Evolutionary conservation across 1,139 yeast genomes (phyloP), one percentile per base, ranked within the genome.

Genomic region (Candida sanyaensis): DNA sequence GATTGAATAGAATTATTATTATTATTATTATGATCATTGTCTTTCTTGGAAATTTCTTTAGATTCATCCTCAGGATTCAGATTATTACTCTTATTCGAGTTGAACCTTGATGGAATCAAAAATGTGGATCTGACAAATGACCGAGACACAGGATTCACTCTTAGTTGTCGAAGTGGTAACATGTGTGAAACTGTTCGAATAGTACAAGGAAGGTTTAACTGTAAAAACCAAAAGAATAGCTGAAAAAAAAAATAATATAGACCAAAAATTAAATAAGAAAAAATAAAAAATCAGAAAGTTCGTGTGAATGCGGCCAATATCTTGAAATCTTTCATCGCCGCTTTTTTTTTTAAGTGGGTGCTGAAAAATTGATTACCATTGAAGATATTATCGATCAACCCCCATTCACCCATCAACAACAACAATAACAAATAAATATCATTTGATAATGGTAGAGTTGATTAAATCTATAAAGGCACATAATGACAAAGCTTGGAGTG

Each of bases 401-500:
- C 26, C n/a, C n/a, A n/a, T n/a, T n/a, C 13, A 37, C n/a, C 9
- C 30, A 24, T n/a, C n/a, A n/a, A n/a, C 12, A 17, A 11, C 6
- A 21, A n/a, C 17, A 38, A 37, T 6, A 6, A 8, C 7, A 8
- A 42, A 27, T 8, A n/a, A 27, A 27, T 8, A 31, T 21, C 31
- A 29, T 17, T 3, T 17, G 21, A 6, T 9, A 53, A 62, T 66
- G 51, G 56, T 58, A 8, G 47, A 52, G 26, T 61, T 74, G 17
- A 48, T 75, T 30, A 65, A 66, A 40, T 66, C 77, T 12, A 54
- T 87, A 37, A 63, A 69, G 9, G 88, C 90, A 10, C 96, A 89
- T 58, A 65, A 69, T 17, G 93, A 86, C 55, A 83, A 89, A 56
- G 88, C 86, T 13, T 93, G 99, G 99, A 77, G 83, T 41, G 77